Evolutionary conservation across 2,329 filamentous ascomycete species (phyloP).

Genomic region (Cladosporium sp.): DNA sequence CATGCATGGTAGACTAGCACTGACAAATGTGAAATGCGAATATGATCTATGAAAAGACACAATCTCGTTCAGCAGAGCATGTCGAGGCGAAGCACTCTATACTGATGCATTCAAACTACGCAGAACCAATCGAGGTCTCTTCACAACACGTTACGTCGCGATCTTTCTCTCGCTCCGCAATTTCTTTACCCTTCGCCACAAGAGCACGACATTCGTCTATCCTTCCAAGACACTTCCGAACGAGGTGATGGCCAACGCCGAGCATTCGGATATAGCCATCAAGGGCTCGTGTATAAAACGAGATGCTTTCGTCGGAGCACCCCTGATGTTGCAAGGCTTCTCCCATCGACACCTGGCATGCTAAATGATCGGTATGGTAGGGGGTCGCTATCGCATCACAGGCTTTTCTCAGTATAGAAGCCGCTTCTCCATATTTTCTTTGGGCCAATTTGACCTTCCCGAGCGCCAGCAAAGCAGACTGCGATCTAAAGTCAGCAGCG

Average conservation of each 20-base stretch:
- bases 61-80: too few species aligned
- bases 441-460: not conserved
- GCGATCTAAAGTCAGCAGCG: not conserved
- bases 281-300: not conserved
- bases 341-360: not conserved
- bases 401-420: not conserved
- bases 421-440: not conserved
- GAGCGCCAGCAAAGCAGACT: not conserved
- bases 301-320: not conserved
- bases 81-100: too few species aligned
- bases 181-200: not conserved
- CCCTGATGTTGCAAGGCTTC: not conserved
- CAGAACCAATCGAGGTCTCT: too few species aligned
- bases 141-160: too few species aligned
- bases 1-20: not conserved
- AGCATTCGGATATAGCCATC: not conserved
- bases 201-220: not conserved
- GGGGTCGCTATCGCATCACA: not conserved
- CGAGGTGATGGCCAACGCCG: not conserved
- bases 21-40: not conserved
- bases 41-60: not conserved
- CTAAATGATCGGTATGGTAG: not conserved
- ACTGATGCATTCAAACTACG: too few species aligned
- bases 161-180: too few species aligned
- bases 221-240: fast-evolving